Evolutionary conservation across 306 rosid genomes (phyloP), one percentile per base, ranked within the genome.

Genomic region (Pyrus pyrifolia): DNA sequence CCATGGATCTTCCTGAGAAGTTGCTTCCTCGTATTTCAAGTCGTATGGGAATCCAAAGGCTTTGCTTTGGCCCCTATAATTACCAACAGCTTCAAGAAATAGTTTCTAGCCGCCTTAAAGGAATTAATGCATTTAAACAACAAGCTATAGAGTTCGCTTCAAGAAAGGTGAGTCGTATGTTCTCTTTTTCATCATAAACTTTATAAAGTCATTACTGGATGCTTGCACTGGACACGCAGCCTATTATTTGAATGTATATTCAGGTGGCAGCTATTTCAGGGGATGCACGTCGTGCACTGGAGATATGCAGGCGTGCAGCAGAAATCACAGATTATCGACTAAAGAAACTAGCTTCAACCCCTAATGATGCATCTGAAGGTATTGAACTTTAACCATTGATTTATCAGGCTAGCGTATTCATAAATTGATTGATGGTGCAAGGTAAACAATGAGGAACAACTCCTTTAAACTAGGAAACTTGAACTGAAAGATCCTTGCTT

Each of bases 1-100:
- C 98, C 57, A 92, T 95, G 98, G 97, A 95, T 80, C 97, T 95
- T 78, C 98, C 97, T 21, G 98, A 95, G 85, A 95, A 95, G 91
- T 84, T 92, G 83, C 96, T 95, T 86, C 98, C 98, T 81, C 96
- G 98, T 51, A 95, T 95, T 82, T 92, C 98, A 81, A 95, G 98
- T 71, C 95, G 97, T 75, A 92, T 92, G 98, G 98, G 98, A 33
- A 92, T 95, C 68, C 93, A 95, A 67, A 87, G 97, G 85, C 95
- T 95, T 79, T 92, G 98, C 83, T 95, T 92, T 88, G 96, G 96
- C 70, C 98, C 98, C 65, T 95, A 95, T 87, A 92, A 88, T 62
- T 81, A 87, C 81, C 93, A 88, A 80, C 98, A 95, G 80, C 97
- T 95, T 88, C 93, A 95, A 83, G 96, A 95, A 88, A 92, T 95